phyloP scores from a whole-genome alignment of 2,329 filamentous ascomycete species.

The Alternaria conjuncta region DNA sequence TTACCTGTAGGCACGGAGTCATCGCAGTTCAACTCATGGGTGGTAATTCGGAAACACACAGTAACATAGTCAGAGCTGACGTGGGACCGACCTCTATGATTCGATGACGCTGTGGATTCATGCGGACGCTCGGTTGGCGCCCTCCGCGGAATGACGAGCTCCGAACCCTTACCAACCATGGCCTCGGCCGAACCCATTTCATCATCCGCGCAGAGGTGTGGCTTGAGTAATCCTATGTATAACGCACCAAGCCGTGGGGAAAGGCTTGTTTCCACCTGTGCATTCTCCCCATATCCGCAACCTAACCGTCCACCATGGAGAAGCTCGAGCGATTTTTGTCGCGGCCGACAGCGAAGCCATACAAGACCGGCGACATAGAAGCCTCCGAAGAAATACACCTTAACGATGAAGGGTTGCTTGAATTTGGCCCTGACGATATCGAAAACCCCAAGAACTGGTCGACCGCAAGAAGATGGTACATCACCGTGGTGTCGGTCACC shows the following conservation, averaged over 20 bases:
- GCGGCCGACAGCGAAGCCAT: not conserved
- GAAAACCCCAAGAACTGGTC: not conserved
- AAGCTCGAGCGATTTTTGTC: not conserved
- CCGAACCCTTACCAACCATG: not conserved
- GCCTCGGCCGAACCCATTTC: not conserved
- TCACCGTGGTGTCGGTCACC: not conserved
- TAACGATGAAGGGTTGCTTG: not conserved
- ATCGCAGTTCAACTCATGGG: not conserved
- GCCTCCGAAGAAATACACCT: not conserved
- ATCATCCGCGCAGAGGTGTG: not conserved
- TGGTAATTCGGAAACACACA: not conserved
- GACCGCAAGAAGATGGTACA: not conserved
- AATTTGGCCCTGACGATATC: not conserved
- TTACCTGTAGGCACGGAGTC: not conserved
- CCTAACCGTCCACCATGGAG: not conserved
- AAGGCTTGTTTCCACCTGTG: too few species aligned
- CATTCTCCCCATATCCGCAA: not conserved
- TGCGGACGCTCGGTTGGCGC: not conserved
- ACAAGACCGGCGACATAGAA: not conserved
- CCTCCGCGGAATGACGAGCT: not conserved
- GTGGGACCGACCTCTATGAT: not conserved
- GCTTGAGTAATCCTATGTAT: not conserved
- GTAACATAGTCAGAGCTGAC: not conserved
- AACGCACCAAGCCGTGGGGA: not conserved
- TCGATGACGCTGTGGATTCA: not conserved